phyloP scores from a whole-genome alignment of 78 protist genomes.

The Anaeramoeba flamelloides region DNA sequence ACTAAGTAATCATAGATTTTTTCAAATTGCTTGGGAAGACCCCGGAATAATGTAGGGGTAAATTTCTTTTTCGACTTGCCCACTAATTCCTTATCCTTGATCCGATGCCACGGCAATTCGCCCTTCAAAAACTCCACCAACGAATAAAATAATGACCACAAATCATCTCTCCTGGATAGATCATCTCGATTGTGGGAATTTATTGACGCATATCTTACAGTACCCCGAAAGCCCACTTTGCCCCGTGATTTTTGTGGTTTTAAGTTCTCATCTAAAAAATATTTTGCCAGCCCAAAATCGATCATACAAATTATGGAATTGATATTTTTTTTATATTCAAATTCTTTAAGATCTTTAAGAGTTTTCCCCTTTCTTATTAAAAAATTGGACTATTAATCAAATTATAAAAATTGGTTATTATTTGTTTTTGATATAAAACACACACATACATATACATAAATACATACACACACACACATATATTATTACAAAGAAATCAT shows the following conservation, averaged over 20 bases:
- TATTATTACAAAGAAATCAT: too few species aligned
- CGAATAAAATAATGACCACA: constrained; percentile 8
- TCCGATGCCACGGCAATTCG: constrained; percentile 11
- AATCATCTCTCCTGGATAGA: constrained; percentile 8
- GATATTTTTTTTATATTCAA: too few species aligned
- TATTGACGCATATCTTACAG: constrained; percentile 4
- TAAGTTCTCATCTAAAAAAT: constrained; percentile 7
- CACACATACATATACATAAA: too few species aligned
- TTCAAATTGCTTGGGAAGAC: too few species aligned
- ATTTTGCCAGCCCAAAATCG: constrained; percentile 19
- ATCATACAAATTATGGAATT: constrained; percentile 4
- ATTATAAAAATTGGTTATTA: too few species aligned
- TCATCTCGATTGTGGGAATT: constrained; percentile 3
- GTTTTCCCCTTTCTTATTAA: too few species aligned
- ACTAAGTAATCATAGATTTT: too few species aligned
- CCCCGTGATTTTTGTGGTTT: not conserved
- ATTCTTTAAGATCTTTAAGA: too few species aligned
- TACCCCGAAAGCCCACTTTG: constrained; percentile 13
- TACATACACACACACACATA: too few species aligned
- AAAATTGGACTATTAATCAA: too few species aligned
- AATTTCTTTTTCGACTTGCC: constrained; percentile 4
- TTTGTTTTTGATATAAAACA: too few species aligned
- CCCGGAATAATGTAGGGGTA: too few species aligned
- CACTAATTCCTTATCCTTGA: not conserved
- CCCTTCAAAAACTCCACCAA: constrained; percentile 12